Evolutionary conservation across 2,329 filamentous ascomycete genomes (phyloP), one percentile per base, ranked within the genome.

Genomic region (Arthroderma sp.): DNA sequence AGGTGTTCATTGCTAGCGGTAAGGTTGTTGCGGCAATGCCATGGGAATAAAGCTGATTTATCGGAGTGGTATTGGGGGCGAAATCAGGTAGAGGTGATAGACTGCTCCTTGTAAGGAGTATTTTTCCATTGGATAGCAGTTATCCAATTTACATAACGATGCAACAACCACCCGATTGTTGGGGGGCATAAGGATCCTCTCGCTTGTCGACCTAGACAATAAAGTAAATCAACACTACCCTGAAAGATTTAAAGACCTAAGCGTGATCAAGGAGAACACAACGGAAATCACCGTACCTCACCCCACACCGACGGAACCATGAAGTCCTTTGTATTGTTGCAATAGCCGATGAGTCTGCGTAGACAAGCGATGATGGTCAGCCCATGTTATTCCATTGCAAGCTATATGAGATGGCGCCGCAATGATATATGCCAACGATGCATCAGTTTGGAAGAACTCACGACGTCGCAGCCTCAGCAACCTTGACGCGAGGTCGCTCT

Each of bases 271-370:
- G 28, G 10, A 11, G 29, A 30, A 11, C 10, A 27, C 6, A n/a
- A 6, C 27, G 29, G 15, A 42, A 27, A 8, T 38, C 8, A 50
- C 54, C 59, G 57, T 70, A 80, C 77, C 49, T 81, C 78, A 55
- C 89, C 89, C 91, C 91, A 98, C 65, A 93, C 85, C 44, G 87
- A 94, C 42, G 88, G 88, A 46, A 96, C 88, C 91, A 98, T 96
- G 72, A 94, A 96, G 66, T 98, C 91, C 67, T 89, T 84, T 57
- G 91, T 95, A 67, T 85, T 88, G 68, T 94, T 94, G 69, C 89
- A 96, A 72, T 96, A 96, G 56, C 86, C 85, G 65, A 96, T 96
- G 65, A 96, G 84, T 66, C 91, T 98, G 61, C 31, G 47, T 43
- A 40, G 42, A 11, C 6, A 30, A 22, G 15, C 15, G 15, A 22